Base-by-base conservation (phyloP, 106 monocot genomes). In the Dioscorea dumetorum region DNA sequence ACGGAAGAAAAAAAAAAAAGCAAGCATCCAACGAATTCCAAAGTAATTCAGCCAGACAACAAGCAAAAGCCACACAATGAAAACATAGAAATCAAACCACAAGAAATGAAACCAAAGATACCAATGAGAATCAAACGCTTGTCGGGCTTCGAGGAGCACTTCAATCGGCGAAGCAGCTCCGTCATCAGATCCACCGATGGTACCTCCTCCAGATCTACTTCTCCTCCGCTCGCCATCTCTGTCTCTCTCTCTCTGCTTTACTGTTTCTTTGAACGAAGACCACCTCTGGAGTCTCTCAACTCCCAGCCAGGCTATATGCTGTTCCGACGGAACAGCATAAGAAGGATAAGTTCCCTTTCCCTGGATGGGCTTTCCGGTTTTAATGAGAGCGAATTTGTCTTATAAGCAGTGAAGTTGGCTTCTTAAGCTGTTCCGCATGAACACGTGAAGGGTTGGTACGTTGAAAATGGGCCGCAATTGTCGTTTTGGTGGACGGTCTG, bases 51-150 rank as follows among this genome's bases (percentile, higher is more conserved):
- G n/a, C n/a, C n/a, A n/a, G n/a, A 41, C 6, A 41, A 6, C 41
- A 41, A 41, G 10, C 41, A 41, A 41, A 28, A 41, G 5, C 41
- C 41, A 41, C 41, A 8, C 41, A 41, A 41, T 0, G 9, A 8
- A 41, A 41, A 41, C 41, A 28, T 6, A 41, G 41, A 41, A 41
- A 41, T 41, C 41, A 41, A 41, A 10, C 41, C 41, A 41, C 0
- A 41, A 41, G 54, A 56, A 56, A 63, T 18, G 49, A 52, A 32
- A 28, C 34, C 12, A 48, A 32, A 10, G 5, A 1, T 77, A 93
- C 93, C 93, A 50, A 93, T 72, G 81, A 93, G 79, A 68, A 95
- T 91, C 79, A 95, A 81, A 73, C 91, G 95, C 81, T 91, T 95
- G 70, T 95, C 95, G 24, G 95, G 91, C 71, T 95, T 95, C 48